Evolutionary conservation across 208 protist genomes (phyloP).

Genomic region (Crithidia bombi): DNA sequence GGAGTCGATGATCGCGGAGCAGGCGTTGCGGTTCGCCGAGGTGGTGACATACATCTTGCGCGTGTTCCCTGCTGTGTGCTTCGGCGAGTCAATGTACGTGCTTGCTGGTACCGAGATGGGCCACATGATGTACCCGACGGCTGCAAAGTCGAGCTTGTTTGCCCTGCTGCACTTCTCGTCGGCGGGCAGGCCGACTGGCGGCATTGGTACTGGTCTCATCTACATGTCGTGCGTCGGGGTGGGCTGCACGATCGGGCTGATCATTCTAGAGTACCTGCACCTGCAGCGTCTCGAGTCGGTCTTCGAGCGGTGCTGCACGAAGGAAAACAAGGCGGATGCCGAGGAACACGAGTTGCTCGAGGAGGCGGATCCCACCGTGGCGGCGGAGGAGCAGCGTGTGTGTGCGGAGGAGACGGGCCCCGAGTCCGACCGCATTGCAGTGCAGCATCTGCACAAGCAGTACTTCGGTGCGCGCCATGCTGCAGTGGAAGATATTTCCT

Average conservation of each 20-base stretch:
- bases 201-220: conserved; percentile 70
- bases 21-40: conserved; percentile 51
- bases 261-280: conserved; percentile 64
- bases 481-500: conserved; percentile 69
- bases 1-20: conserved; percentile 65
- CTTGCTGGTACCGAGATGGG: conserved; percentile 58
- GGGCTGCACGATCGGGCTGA: conserved; percentile 52
- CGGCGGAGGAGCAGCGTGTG: conserved; percentile 55
- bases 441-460: conserved; percentile 72
- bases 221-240: conserved; percentile 77
- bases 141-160: conserved; percentile 46
- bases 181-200: conserved; percentile 38
- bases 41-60: conserved; percentile 59
- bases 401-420: conserved; percentile 42
- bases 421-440: conserved; percentile 53
- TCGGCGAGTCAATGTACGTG: conserved; percentile 79
- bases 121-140: conserved; percentile 50
- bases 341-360: conserved; percentile 27
- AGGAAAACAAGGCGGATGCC: conserved; percentile 24
- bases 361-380: conserved; percentile 38
- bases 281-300: conserved; percentile 35
- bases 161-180: conserved; percentile 36
- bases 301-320: conserved; percentile 26
- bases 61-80: conserved; percentile 69
- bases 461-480: conserved; percentile 37